These are phyloP conservation scores for Colletotrichum trifolii DNA, from an alignment of 2,329 filamentous ascomycete species.

Conservation along the genomic window DNA sequence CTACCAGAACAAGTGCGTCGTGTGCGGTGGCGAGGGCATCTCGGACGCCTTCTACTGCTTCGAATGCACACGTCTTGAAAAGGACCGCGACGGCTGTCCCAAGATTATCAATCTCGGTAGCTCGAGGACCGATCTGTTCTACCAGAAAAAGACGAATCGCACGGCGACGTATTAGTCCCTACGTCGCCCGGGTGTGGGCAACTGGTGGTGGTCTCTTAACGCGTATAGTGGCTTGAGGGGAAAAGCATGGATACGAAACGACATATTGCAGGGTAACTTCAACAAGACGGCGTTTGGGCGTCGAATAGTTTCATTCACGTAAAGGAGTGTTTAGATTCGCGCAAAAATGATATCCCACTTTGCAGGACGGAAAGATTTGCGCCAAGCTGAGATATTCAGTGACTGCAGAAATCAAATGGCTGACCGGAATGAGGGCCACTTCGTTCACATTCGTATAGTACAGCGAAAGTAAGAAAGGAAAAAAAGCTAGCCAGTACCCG, in stretches of 20 bases:
- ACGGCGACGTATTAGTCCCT: slow-evolving; percentile 63
- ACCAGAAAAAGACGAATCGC: slow-evolving; percentile 75
- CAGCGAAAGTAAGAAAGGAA: slow-evolving; percentile 19
- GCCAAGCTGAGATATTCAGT: slow-evolving; percentile 2
- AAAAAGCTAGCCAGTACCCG: slow-evolving; percentile 33
- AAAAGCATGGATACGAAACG: slow-evolving; percentile 35
- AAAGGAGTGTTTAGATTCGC: slow-evolving; percentile 2
- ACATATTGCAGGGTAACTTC: slow-evolving; percentile 23
- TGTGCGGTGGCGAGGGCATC: slow-evolving; percentile 98
- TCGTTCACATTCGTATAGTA: slow-evolving; percentile 38
- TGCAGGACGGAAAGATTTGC: slow-evolving; percentile 1
- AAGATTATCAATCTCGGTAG: slow-evolving; percentile 99
- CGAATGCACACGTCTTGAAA: slow-evolving; percentile 95
- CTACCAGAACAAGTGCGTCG: slow-evolving; percentile 99
- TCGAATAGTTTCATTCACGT: slow-evolving; percentile 4
- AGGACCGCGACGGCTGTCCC: slow-evolving; percentile 95
- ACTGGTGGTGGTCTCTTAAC: slow-evolving; percentile 13
- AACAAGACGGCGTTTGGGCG: slow-evolving; percentile 41
- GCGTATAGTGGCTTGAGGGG: slow-evolving; percentile 2
- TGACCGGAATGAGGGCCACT: slow-evolving; percentile 20
- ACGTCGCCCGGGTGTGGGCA: slow-evolving; percentile 62
- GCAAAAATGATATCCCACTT: slow-evolving; percentile 19
- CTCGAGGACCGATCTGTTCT: slow-evolving; percentile 87
- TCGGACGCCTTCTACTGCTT: slow-evolving; percentile 99
- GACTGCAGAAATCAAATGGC: slow-evolving; percentile 12